phyloP scores from a whole-genome alignment of 2,329 filamentous ascomycete species.

The Colletotrichum echinochloae region DNA sequence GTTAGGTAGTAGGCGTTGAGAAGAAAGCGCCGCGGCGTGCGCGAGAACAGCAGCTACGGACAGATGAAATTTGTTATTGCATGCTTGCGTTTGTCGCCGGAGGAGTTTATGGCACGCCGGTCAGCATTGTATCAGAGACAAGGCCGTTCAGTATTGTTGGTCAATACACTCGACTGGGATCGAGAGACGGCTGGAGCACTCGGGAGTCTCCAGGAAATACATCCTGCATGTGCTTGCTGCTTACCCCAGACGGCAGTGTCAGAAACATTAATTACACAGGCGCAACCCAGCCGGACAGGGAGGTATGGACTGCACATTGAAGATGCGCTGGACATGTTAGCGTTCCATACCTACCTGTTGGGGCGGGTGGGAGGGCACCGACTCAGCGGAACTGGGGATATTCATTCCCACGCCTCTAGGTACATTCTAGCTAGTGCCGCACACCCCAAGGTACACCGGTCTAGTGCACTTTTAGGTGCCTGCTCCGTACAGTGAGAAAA shows the following conservation, averaged over 20 bases:
- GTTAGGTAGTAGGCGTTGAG: neutral
- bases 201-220: neutral
- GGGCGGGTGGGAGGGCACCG: neutral
- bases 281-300: neutral
- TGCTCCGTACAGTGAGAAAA: neutral
- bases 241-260: neutral
- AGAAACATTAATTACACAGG: neutral
- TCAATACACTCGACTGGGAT: neutral
- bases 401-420: conserved; percentile 39
- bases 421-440: conserved; percentile 21
- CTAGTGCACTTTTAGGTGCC: neutral
- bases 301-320: neutral
- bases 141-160: neutral
- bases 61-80: conserved; percentile 11
- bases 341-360: neutral
- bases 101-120: neutral
- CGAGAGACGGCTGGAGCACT: neutral
- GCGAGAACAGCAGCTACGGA: conserved; percentile 18
- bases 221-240: neutral
- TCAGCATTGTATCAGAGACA: neutral
- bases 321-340: neutral
- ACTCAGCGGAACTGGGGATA: conserved; percentile 3
- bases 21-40: conserved; percentile 15
- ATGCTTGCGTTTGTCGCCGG: conserved; percentile 30
- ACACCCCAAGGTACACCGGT: conserved; percentile 24